These are phyloP conservation scores for Zymoseptoria ardabiliae DNA, from an alignment of 2,329 filamentous ascomycete species.

Conservation along the genomic window DNA sequence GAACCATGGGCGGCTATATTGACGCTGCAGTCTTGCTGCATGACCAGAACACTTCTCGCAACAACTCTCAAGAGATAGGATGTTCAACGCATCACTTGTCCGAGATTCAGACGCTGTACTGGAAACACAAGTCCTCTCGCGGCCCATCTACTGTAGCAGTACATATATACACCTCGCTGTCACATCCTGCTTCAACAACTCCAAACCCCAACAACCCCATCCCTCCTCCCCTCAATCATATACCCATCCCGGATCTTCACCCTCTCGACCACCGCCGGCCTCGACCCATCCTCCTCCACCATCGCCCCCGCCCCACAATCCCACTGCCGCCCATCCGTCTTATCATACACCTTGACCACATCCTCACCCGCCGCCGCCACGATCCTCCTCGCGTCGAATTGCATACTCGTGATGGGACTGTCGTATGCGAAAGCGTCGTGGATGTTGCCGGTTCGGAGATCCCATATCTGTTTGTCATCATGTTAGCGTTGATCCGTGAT, in stretches of 20 bases:
- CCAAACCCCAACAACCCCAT: constrained; percentile 89
- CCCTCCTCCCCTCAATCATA: constrained; percentile 78
- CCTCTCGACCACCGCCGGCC: constrained; percentile 56
- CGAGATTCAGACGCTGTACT: too few relatives aligned
- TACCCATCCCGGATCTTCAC: constrained; percentile 93
- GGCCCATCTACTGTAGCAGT: not conserved
- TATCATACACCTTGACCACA: constrained; percentile 97
- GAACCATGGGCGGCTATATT: not conserved
- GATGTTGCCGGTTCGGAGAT: constrained; percentile 90
- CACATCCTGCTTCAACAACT: constrained; percentile 48
- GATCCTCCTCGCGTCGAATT: constrained; percentile 88
- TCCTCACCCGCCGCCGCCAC: constrained; percentile 84
- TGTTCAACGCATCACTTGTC: too few relatives aligned
- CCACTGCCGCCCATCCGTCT: constrained; percentile 92
- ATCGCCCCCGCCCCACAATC: constrained; percentile 81
- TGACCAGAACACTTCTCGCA: too few relatives aligned
- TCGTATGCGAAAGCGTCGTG: constrained; percentile 96
- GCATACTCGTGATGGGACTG: constrained; percentile 85
- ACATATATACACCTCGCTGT: not conserved
- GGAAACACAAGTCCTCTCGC: too few relatives aligned
- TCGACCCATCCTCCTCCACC: constrained; percentile 49
- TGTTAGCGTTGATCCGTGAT: constrained; percentile 19
- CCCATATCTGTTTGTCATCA: constrained; percentile 70
- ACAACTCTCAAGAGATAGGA: too few relatives aligned
- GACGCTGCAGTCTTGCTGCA: not conserved